phyloP scores from a whole-genome alignment of 2,329 filamentous ascomycete species.

The Exophiala sideris region DNA sequence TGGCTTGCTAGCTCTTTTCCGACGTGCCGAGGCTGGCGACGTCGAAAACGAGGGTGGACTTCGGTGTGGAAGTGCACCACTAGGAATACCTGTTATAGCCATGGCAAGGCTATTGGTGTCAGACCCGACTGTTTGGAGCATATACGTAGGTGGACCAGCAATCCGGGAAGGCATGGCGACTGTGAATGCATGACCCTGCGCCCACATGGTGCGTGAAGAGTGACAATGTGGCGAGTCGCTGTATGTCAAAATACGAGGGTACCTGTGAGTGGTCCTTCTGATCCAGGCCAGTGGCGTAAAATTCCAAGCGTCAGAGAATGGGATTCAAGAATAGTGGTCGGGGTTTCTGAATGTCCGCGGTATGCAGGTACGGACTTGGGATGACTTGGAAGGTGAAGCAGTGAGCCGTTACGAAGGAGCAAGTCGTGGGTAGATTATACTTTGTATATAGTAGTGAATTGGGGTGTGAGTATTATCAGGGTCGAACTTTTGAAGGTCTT shows the following conservation, averaged over 20 bases:
- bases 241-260: slow-evolving; percentile 22
- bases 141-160: slow-evolving; percentile 10
- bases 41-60: neutral
- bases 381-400: slow-evolving; percentile 8
- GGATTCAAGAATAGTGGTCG: slow-evolving; percentile 4
- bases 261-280: neutral
- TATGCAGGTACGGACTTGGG: slow-evolving; percentile 17
- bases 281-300: slow-evolving; percentile 5
- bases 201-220: slow-evolving; percentile 16
- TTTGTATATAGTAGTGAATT: slow-evolving; percentile 22
- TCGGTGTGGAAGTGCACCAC: neutral
- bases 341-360: slow-evolving; percentile 9
- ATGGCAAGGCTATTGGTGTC: slow-evolving; percentile 1
- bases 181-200: slow-evolving; percentile 7
- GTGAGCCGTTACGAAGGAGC: slow-evolving; percentile 20
- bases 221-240: slow-evolving; percentile 8
- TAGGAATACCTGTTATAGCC: neutral
- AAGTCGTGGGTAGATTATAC: slow-evolving; percentile 15
- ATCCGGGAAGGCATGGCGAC: slow-evolving; percentile 10
- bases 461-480: slow-evolving; percentile 6
- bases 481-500: slow-evolving; percentile 18
- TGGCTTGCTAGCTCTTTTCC: slow-evolving; percentile 25
- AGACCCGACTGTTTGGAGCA: slow-evolving; percentile 5
- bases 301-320: slow-evolving; percentile 13
- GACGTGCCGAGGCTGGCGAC: slow-evolving; percentile 10